Evolutionary conservation across 116 monocot genomes (phyloP).

Genomic region (Iris pallida): DNA sequence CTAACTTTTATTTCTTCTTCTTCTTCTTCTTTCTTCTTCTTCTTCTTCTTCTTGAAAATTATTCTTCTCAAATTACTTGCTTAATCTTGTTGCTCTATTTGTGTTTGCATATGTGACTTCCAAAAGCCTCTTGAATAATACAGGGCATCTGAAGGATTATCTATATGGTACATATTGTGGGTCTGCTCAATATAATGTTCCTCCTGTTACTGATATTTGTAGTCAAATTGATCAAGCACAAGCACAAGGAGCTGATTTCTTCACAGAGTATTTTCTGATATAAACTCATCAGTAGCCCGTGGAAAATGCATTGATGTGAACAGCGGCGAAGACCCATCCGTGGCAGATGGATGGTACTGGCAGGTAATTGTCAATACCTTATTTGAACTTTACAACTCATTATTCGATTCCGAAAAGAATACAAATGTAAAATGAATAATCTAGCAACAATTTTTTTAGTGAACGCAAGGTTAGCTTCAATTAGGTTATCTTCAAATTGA

Average conservation of each 20-base stretch:
- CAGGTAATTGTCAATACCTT: not conserved
- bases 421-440: no score
- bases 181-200: constrained; percentile 21
- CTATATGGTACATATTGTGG: no score
- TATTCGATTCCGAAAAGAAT: not conserved
- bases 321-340: no score
- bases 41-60: not conserved
- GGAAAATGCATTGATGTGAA: not conserved
- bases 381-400: not conserved
- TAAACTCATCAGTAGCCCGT: not conserved
- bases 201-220: constrained; percentile 14
- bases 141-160: constrained; percentile 8
- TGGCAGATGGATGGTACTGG: not conserved
- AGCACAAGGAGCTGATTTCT: constrained; percentile 9
- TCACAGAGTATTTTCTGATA: constrained; percentile 5
- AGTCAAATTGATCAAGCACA: not conserved
- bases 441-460: no score
- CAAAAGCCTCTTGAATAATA: constrained; percentile 8
- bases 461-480: no score
- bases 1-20: not conserved
- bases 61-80: not conserved
- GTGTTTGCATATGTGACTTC: not conserved
- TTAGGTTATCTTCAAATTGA: no score
- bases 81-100: not conserved
- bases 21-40: not conserved